Evolutionary conservation across 1,284 basidiomycete genomes (phyloP).

Genomic region (Farysia itapuensis): DNA sequence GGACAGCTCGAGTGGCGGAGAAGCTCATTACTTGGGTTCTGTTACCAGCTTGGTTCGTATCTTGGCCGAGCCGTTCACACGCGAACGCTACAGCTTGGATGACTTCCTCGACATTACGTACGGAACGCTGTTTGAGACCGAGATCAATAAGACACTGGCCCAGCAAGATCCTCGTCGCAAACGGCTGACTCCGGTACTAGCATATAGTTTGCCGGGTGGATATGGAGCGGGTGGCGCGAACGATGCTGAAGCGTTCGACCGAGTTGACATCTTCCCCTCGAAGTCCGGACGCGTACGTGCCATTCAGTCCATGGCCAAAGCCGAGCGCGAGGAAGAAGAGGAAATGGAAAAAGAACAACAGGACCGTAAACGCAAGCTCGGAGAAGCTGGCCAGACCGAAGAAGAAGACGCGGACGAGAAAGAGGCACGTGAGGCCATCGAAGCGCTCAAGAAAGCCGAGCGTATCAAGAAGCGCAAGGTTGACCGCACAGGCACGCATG

Average conservation of each 20-base stretch:
- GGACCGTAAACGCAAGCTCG: conserved; percentile 17
- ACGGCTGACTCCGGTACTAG: conserved; percentile 7
- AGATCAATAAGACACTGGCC: conserved; percentile 72
- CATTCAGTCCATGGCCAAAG: conserved; percentile 4
- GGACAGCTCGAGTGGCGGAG: conserved; percentile 24
- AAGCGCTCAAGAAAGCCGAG: conserved; percentile 24
- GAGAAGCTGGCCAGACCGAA: not conserved
- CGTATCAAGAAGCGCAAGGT: conserved; percentile 33
- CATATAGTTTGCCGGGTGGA: conserved; percentile 22
- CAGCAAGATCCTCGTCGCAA: conserved; percentile 1
- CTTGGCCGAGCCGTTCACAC: conserved; percentile 88
- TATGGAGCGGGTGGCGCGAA: conserved; percentile 25
- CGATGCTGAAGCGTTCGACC: conserved; percentile 6
- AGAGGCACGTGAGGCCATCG: conserved; percentile 31
- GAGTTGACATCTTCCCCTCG: conserved; percentile 30
- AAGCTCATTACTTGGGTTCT: conserved; percentile 79
- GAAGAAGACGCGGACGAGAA: conserved; percentile 14
- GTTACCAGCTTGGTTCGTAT: conserved; percentile 83
- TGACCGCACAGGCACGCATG: conserved; percentile 28
- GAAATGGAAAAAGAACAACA: conserved; percentile 12
- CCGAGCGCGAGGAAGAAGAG: conserved; percentile 16
- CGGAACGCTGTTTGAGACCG: conserved; percentile 86
- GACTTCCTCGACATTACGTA: conserved; percentile 98
- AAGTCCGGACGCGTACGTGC: conserved; percentile 8
- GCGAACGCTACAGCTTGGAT: conserved; percentile 84